These are phyloP conservation scores for Globisporangium spinosum DNA, from an alignment of 352 stramenopile genomes.

Conservation along the genomic window DNA sequence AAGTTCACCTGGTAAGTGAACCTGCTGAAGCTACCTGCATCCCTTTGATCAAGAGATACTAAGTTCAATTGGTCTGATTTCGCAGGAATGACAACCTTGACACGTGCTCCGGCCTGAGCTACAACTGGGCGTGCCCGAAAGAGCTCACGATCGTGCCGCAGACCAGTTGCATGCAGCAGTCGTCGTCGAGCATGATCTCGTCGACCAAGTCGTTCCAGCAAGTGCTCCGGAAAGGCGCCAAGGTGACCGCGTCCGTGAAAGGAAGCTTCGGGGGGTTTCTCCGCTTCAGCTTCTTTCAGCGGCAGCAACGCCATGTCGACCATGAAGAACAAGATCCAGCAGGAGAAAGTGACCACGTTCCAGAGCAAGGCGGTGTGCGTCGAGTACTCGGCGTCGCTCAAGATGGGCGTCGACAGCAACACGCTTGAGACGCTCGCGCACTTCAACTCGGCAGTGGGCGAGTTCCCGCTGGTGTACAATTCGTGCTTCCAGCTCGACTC, in stretches of 20 bases:
- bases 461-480: conserved; percentile 10
- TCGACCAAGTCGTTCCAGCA: conserved; percentile 29
- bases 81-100: conserved; percentile 13
- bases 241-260: conserved; percentile 21
- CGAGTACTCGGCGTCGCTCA: conserved; percentile 23
- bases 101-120: conserved; percentile 23
- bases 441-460: conserved; percentile 1
- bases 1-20: conserved; percentile 26
- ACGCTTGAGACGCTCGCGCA: conserved; percentile 15
- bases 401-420: conserved; percentile 3
- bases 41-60: too few relatives aligned
- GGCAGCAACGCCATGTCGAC: conserved; percentile 23
- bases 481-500: conserved; percentile 19
- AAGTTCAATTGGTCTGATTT: not conserved
- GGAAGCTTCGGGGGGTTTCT: conserved; percentile 25
- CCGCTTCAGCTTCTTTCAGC: conserved; percentile 23
- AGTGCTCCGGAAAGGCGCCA: conserved; percentile 25
- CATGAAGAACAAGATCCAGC: conserved; percentile 26
- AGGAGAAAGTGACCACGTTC: conserved; percentile 17
- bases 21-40: too few relatives aligned
- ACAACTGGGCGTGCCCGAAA: conserved; percentile 24
- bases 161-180: conserved; percentile 29
- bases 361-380: conserved; percentile 25
- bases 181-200: conserved; percentile 24
- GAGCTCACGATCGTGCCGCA: conserved; percentile 24